A percentile compares a stretch with the other conserved stretches of the same genome.
These are phyloP conservation scores for Termitomyces sp. DNA, from an alignment of 768 basidiomycete genomes.

Conservation along the genomic window DNA sequence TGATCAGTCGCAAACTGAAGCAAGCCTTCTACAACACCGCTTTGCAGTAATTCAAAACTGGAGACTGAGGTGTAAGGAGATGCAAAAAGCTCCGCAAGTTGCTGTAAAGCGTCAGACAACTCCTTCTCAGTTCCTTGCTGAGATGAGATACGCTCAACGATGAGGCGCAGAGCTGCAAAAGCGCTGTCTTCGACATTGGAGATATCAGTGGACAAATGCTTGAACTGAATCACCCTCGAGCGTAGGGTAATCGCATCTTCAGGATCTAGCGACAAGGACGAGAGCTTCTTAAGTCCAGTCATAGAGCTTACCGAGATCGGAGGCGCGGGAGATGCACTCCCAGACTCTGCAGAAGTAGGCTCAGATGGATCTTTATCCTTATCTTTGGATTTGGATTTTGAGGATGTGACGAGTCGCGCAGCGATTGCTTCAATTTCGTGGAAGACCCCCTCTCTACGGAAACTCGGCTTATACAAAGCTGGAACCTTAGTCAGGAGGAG, in stretches of 20 bases:
- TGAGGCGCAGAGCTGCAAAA: slow-evolving; percentile 55
- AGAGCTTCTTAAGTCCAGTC: slow-evolving; percentile 67
- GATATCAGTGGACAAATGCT: slow-evolving; percentile 61
- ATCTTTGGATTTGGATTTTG: slow-evolving; percentile 38
- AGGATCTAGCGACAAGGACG: slow-evolving; percentile 70
- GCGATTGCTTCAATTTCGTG: slow-evolving; percentile 88
- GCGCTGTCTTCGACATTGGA: slow-evolving; percentile 57
- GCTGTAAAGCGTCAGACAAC: slow-evolving; percentile 56
- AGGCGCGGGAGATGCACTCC: slow-evolving; percentile 32
- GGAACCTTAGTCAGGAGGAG: slow-evolving; percentile 83
- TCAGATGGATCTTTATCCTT: slow-evolving; percentile 44
- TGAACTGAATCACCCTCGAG: slow-evolving; percentile 87
- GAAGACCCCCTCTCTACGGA: slow-evolving; percentile 94
- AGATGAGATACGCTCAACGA: slow-evolving; percentile 64
- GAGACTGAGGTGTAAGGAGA: slow-evolving; percentile 79
- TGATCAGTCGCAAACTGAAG: slow-evolving; percentile 78
- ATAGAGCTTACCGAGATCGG: slow-evolving; percentile 36
- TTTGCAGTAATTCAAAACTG: slow-evolving; percentile 93
- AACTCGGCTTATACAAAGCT: slow-evolving; percentile 79
- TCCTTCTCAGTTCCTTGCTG: slow-evolving; percentile 59
- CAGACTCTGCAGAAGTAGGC: slow-evolving; percentile 39
- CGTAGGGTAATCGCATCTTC: slow-evolving; percentile 91
- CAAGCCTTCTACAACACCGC: slow-evolving; percentile 86
- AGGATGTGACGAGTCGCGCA: slow-evolving; percentile 52
- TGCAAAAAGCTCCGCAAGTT: slow-evolving; percentile 79